Conservation (phyloP, 257 asterid genomes). For the Scutellaria baicalensis region DNA sequence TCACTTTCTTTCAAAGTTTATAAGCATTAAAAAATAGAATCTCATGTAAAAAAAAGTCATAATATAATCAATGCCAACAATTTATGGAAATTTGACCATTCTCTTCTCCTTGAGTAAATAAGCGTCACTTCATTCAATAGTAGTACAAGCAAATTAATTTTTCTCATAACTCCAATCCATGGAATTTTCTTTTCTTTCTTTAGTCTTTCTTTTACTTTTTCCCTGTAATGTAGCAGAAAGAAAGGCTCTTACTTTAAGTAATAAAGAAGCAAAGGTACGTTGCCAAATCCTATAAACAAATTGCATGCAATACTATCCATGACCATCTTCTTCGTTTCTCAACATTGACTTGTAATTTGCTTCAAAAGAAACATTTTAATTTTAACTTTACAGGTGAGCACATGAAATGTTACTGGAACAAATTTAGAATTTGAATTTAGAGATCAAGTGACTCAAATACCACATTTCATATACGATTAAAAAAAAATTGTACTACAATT, state of each 20-base stretch:
- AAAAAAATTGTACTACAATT: no score
- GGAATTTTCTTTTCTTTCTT: background rate
- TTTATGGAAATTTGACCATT: no score
- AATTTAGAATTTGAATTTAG: no score
- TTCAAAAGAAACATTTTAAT: no score
- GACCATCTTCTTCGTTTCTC: background rate
- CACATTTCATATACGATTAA: no score
- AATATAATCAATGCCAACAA: no score
- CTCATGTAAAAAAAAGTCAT: no score
- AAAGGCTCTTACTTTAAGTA: constrained; percentile 21
- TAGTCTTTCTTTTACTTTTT: background rate
- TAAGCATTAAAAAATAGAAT: no score
- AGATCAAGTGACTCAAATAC: no score
- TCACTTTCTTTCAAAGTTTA: background rate
- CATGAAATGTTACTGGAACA: no score
- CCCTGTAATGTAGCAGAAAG: constrained; percentile 12
- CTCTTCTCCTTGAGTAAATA: background rate
- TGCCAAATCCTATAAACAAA: background rate
- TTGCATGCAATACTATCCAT: constrained; percentile 18
- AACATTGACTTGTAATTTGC: no score
- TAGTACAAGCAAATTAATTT: background rate
- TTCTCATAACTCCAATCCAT: background rate
- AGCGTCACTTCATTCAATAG: background rate
- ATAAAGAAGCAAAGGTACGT: constrained; percentile 22
- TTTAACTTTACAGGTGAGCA: no score